phyloP scores from a whole-genome alignment of 1,139 yeast genomes.

The Schwanniomyces etchellsii region DNA sequence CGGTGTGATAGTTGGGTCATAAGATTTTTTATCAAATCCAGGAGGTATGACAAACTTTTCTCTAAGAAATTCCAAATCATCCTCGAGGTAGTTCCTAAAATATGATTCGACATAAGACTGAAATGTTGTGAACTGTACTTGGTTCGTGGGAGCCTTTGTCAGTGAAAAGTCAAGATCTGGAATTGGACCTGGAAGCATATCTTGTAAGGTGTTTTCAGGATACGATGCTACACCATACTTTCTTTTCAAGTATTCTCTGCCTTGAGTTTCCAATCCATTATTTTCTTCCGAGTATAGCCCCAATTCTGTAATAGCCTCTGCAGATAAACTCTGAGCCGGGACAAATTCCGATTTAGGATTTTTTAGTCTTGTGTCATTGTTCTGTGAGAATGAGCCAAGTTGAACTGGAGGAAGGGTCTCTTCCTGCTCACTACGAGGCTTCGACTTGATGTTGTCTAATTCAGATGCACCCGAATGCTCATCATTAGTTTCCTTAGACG shows the following conservation, averaged over 20 bases:
- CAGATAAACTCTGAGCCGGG: conserved; percentile 63
- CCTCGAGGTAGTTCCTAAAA: conserved; percentile 71
- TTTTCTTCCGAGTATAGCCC: conserved; percentile 64
- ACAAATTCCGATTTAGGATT: conserved; percentile 81
- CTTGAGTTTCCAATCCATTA: conserved; percentile 50
- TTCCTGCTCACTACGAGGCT: conserved; percentile 6
- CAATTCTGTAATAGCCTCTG: conserved; percentile 55
- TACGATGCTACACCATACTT: conserved; percentile 87
- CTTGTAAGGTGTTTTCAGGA: conserved; percentile 73
- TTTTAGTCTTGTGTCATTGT: conserved; percentile 55
- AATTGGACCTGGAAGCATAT: conserved; percentile 77
- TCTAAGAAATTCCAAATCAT: conserved; percentile 70
- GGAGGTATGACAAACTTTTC: conserved; percentile 56
- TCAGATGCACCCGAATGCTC: conserved; percentile 11
- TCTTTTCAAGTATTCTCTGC: conserved; percentile 67
- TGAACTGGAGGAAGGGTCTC: conserved; percentile 35
- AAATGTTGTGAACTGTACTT: conserved; percentile 88
- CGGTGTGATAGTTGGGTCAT: conserved; percentile 65
- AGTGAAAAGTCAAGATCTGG: conserved; percentile 86
- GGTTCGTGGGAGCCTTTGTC: conserved; percentile 77
- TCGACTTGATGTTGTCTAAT: conserved; percentile 4
- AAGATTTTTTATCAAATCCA: conserved; percentile 39
- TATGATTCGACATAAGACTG: conserved; percentile 81
- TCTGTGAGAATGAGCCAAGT: conserved; percentile 41
- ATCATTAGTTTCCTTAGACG: conserved; percentile 1